A percentile compares a stretch with the other conserved stretches of the same genome.
Evolutionary conservation across 108 stramenopile genomes (phyloP).

Genomic region (Cyclotella choctawhatcheeana): DNA sequence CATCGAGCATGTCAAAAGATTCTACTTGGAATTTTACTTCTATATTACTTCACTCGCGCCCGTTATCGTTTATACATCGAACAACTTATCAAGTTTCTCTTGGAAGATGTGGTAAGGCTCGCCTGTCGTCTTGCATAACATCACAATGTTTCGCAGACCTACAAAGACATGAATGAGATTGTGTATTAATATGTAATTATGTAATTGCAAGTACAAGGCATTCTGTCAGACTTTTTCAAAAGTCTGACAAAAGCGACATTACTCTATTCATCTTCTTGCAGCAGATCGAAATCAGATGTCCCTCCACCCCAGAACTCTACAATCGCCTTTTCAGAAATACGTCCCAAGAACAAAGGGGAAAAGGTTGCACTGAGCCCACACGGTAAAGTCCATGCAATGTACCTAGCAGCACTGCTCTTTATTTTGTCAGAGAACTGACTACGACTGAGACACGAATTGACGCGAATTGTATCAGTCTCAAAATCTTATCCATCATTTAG

Average conservation of each 20-base stretch:
- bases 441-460: background rate
- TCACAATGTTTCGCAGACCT: slow-evolving; percentile 64
- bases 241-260: too few species aligned
- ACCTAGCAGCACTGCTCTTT: background rate
- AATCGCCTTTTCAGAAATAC: background rate
- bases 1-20: too few species aligned
- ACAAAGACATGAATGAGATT: background rate
- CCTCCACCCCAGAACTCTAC: background rate
- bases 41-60: background rate
- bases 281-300: too few species aligned
- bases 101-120: slow-evolving; percentile 61
- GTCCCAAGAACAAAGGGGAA: slow-evolving; percentile 11
- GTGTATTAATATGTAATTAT: too few species aligned
- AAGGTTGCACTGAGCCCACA: background rate
- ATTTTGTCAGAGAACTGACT: slow-evolving; percentile 6
- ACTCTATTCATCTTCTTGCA: too few species aligned
- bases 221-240: too few species aligned
- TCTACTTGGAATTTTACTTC: background rate
- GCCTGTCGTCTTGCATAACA: slow-evolving; percentile 58
- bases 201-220: too few species aligned
- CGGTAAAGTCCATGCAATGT: slow-evolving; percentile 5
- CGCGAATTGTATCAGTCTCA: slow-evolving; percentile 3
- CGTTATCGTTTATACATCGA: slow-evolving; percentile 4
- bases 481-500: slow-evolving; percentile 13
- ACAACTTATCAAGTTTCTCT: slow-evolving; percentile 57